These are phyloP conservation scores for Talaromyces funiculosus DNA, from an alignment of 2,329 filamentous ascomycete species.

Conservation along the genomic window DNA sequence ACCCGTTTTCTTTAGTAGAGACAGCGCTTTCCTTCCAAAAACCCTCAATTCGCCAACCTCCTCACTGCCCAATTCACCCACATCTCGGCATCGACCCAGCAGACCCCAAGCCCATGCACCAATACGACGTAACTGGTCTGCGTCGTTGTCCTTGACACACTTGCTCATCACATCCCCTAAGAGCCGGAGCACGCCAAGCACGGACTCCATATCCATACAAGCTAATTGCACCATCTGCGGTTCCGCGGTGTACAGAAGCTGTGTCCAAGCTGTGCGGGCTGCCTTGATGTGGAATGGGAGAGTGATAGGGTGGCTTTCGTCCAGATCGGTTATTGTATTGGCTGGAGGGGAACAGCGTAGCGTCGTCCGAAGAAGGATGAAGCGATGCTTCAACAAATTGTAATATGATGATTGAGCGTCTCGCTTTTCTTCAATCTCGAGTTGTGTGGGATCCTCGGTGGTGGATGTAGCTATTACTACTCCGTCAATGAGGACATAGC, in stretches of 20 bases:
- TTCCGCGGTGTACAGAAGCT: conserved; percentile 32
- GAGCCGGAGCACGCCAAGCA: conserved; percentile 60
- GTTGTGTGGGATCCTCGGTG: conserved; percentile 12
- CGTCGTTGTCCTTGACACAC: conserved; percentile 57
- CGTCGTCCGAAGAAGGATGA: conserved; percentile 56
- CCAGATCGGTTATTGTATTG: conserved; percentile 50
- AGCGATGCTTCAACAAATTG: conserved; percentile 58
- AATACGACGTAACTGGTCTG: conserved; percentile 57
- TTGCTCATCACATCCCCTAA: conserved; percentile 56
- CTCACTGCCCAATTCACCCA: conserved; percentile 67
- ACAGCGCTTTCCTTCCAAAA: conserved; percentile 68
- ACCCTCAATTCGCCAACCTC: conserved; percentile 74
- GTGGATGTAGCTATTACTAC: conserved; percentile 8
- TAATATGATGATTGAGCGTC: conserved; percentile 63
- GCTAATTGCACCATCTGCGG: conserved; percentile 49
- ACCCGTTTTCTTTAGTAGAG: conserved; percentile 40
- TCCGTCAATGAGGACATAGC: conserved; percentile 11
- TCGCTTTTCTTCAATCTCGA: conserved; percentile 28
- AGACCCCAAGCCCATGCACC: conserved; percentile 84
- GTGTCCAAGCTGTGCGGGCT: conserved; percentile 53
- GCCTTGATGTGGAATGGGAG: conserved; percentile 51
- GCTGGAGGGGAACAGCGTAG: conserved; percentile 54
- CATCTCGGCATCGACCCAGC: conserved; percentile 66
- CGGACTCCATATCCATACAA: conserved; percentile 54
- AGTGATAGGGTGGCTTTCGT: conserved; percentile 46